Evolutionary conservation across 495 filamentous ascomycete species (phyloP), one percentile per base, ranked within the genome.

Genomic region (Entonaema liquescens): DNA sequence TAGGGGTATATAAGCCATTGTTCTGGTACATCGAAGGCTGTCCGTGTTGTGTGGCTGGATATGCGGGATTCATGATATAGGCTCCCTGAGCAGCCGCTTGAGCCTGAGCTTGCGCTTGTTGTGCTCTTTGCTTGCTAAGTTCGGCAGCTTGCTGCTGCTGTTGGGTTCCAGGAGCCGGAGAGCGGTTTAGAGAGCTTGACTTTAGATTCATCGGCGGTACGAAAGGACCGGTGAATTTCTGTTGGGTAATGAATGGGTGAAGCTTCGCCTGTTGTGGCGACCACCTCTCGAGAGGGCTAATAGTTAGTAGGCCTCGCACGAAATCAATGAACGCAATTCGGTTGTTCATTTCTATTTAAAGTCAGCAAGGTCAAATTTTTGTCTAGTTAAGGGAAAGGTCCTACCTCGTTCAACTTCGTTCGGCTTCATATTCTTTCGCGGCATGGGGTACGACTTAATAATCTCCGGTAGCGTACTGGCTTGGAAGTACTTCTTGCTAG

Each of bases 401-500:
- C 68, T 84, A 98, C 96, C 96, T 91, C 95, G 84, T 62, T 99
- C 96, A 66, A 98, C 89, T 79, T 99, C 96, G 68, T 89, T 89
- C 70, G 91, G 96, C 82, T 99, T 99, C 96, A 99, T 99, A 70
- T 98, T 97, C 82, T 99, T 99, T 76, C 96, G 84, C 29, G 96
- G 96, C 94, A 99, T 97, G 36, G 95, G 89, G 77, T 99, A 99
- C 68, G 91, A 92, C 74, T 95, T 90, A 79, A 99, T 98, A 69
- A 99, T 98, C 63, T 98, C 96, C 15, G 96, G 94, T 55, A 99
- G 79, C 2, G 94, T 97, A 31, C 88, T 97, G 2, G 94, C 93
- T 72, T 91, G 89, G 82, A 99, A 99, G 79, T 99, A 99, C 80
- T 98, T 98, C 86, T 99, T 99, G 86, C 96, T 98, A 44, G 96